Percentiles rank a stretch among this genome's conserved stretches.
phyloP scores from a whole-genome alignment of 352 stramenopile genomes.

The Phytophthora megakarya region DNA sequence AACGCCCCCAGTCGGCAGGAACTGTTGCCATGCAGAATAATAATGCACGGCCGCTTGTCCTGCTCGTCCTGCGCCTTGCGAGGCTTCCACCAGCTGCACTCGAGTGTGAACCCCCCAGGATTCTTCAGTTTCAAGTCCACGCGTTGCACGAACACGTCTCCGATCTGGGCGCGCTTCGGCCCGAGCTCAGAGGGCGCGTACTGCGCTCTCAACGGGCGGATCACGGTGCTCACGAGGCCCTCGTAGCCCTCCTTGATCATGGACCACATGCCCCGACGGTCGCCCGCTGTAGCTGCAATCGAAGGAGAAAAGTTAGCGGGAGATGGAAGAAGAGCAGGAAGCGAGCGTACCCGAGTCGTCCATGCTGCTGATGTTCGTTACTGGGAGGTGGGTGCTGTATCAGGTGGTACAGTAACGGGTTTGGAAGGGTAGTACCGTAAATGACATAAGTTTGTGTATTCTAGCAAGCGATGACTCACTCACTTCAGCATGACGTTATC shows the following conservation, averaged over 20 bases:
- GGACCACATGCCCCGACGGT: conserved; percentile 78
- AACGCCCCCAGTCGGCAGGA: conserved; percentile 73
- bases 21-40: conserved; percentile 86
- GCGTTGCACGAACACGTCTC: conserved; percentile 63
- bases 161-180: conserved; percentile 58
- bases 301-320: conserved; percentile 21
- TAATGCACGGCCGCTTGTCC: conserved; percentile 71
- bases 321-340: not conserved
- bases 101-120: conserved; percentile 66
- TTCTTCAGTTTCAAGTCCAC: conserved; percentile 82
- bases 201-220: conserved; percentile 68
- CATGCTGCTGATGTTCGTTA: conserved; percentile 31
- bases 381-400: conserved; percentile 17
- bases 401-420: conserved; percentile 14
- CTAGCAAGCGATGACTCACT: conserved; percentile 19
- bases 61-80: conserved; percentile 24
- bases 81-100: conserved; percentile 89
- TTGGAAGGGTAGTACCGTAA: no score
- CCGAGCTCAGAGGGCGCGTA: conserved; percentile 72
- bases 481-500: not conserved
- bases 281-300: conserved; percentile 37
- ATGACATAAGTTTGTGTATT: conserved; percentile 14
- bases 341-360: conserved; percentile 42
- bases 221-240: conserved; percentile 80
- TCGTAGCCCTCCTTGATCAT: conserved; percentile 88